These are phyloP conservation scores for Solanum tarapatanum DNA, from an alignment of 257 asterid species.

Conservation along the genomic window DNA sequence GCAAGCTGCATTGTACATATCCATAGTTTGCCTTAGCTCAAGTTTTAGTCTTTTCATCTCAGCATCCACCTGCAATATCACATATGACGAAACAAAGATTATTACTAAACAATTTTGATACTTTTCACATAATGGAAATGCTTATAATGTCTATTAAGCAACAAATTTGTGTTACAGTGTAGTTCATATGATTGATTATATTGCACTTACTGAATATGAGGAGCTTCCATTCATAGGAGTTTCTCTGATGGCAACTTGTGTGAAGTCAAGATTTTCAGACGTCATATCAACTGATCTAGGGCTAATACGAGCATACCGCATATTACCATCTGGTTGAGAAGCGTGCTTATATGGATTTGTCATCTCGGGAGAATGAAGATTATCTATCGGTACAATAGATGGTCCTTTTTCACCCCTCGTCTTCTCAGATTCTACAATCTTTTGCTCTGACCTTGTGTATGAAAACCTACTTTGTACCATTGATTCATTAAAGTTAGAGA, in stretches of 20 bases:
- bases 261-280: constrained; percentile 7
- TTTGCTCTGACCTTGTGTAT: neutral
- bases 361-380: neutral
- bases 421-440: neutral
- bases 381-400: neutral
- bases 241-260: constrained; percentile 5
- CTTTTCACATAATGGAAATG: neutral
- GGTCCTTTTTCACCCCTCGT: neutral
- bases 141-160: neutral
- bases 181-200: neutral
- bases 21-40: constrained; percentile 66
- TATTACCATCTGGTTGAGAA: constrained; percentile 8
- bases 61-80: constrained; percentile 17
- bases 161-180: neutral
- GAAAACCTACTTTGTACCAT: neutral
- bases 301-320: neutral
- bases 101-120: neutral
- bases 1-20: constrained; percentile 66
- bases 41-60: constrained; percentile 42
- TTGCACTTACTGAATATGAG: constrained; percentile 26
- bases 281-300: constrained; percentile 21
- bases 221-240: constrained; percentile 4
- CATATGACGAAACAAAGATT: neutral
- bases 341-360: constrained; percentile 3
- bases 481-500: neutral